Evolutionary conservation across 768 basidiomycete species (phyloP), one percentile per base, ranked within the genome.

Genomic region (Russula sp.): DNA sequence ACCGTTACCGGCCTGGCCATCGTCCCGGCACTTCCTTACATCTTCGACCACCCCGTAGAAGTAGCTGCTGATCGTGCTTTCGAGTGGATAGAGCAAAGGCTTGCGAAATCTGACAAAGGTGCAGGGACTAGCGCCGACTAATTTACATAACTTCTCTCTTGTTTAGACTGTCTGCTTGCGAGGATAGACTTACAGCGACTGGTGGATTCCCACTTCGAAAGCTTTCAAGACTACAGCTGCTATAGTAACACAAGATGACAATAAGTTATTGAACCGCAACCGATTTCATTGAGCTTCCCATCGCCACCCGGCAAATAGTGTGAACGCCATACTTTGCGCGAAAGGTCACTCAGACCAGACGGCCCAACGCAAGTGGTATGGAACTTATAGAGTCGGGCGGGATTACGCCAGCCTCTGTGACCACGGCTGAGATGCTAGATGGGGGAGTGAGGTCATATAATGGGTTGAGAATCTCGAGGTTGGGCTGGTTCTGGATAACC

Each of bases 401-500:
- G 66, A 96, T 97, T 59, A 98, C 79, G 2, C 96, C 96, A 49
- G 95, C 94, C 76, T 99, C 97, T 3, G 96, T 98, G 59, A 98
- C 94, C 27, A 99, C 92, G 18, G 91, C 96, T 1, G 97, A 96
- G 66, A 99, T 94, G 71, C 85, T 89, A 20, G 83, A 84, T 1
- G 95, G 89, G 2, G 96, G 92, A 2, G 97, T 97, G 49, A 98
- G 78, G 73, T 99, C 97, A 71, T 98, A 99, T 13, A 98, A 75
- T 6, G 96, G 89, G 72, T 89, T 91, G 65, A 97, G 77, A 22
- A 88, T 82, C 68, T 93, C 87, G 16, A 97, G 78, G 68, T 84
- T 85, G 22, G 80, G 74, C 58, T 75, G 71, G 40, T 74, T 73
- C 45, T 74, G 65, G 27, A 72, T 68, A 22, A 68, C 62, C 9